Percentiles rank a stretch among this genome's conserved stretches.
phyloP scores from a whole-genome alignment of 257 asterid genomes.

The Solanum bulbocastanum region DNA sequence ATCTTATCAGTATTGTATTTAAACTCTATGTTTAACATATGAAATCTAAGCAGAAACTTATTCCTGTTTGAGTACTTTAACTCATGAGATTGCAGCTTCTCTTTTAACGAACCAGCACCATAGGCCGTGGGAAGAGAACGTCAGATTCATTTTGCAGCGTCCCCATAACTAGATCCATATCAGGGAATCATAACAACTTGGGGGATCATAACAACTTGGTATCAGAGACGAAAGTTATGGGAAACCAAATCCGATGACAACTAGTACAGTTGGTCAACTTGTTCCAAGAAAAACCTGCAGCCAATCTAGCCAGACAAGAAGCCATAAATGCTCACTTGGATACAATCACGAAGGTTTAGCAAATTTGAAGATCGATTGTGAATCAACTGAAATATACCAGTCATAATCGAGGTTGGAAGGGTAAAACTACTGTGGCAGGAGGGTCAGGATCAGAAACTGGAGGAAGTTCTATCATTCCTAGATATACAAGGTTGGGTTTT shows the following conservation, averaged over 20 bases:
- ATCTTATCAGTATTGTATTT: neutral
- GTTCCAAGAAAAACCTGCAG: neutral
- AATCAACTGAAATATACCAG: neutral
- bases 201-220: neutral
- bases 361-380: neutral
- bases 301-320: neutral
- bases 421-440: neutral
- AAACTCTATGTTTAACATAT: neutral
- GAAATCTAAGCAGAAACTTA: neutral
- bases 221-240: neutral
- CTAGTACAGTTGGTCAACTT: neutral
- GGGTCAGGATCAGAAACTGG: neutral
- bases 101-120: neutral
- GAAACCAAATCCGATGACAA: neutral
- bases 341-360: neutral
- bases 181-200: neutral
- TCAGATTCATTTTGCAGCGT: neutral
- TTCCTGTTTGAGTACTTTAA: neutral
- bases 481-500: neutral
- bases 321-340: neutral
- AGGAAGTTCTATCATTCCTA: neutral
- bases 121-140: neutral
- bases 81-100: neutral
- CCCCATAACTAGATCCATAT: neutral
- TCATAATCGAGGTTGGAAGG: neutral